A percentile compares a stretch with the other conserved stretches of the same genome.
phyloP scores from a whole-genome alignment of 306 rosid species.

The Morella rubra region DNA sequence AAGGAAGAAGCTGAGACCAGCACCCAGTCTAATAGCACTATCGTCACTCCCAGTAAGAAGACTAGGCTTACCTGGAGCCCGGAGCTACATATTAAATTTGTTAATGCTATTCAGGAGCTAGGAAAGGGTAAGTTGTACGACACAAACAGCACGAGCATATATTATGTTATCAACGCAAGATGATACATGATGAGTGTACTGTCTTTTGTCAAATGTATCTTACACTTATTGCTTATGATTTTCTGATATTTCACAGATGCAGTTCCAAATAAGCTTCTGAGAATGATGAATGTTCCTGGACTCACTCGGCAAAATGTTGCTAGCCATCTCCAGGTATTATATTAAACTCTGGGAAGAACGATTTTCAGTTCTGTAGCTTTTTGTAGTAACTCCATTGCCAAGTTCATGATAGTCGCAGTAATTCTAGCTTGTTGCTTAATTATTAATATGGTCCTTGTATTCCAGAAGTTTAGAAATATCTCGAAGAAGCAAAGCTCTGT shows the following conservation, averaged over 20 bases:
- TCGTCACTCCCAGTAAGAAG: constrained; percentile 11
- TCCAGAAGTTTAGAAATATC: constrained; percentile 22
- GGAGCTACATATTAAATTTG: constrained; percentile 11
- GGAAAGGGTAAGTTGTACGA: constrained; percentile 11
- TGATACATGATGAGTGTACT: not conserved
- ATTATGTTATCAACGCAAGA: not conserved
- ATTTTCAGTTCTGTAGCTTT: not conserved
- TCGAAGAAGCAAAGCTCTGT: constrained; percentile 7
- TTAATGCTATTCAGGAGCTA: constrained; percentile 15
- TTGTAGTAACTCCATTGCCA: not conserved
- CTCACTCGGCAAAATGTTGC: constrained; percentile 24
- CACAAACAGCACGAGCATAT: not conserved
- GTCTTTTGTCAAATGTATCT: not conserved
- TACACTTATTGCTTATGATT: not conserved
- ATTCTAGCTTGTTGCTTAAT: not conserved
- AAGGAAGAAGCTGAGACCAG: not conserved
- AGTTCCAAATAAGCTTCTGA: constrained; percentile 27
- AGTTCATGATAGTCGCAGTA: too few species aligned
- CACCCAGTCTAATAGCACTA: too few species aligned
- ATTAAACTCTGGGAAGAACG: too few species aligned
- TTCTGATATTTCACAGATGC: constrained; percentile 16
- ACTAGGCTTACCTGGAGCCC: constrained; percentile 12
- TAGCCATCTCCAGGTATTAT: constrained; percentile 34
- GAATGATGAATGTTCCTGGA: constrained; percentile 21
- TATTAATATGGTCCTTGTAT: not conserved